Evolutionary conservation across 208 protist species (phyloP), one percentile per base, ranked within the genome.

Genomic region (Jaenimonas drosophilae): DNA sequence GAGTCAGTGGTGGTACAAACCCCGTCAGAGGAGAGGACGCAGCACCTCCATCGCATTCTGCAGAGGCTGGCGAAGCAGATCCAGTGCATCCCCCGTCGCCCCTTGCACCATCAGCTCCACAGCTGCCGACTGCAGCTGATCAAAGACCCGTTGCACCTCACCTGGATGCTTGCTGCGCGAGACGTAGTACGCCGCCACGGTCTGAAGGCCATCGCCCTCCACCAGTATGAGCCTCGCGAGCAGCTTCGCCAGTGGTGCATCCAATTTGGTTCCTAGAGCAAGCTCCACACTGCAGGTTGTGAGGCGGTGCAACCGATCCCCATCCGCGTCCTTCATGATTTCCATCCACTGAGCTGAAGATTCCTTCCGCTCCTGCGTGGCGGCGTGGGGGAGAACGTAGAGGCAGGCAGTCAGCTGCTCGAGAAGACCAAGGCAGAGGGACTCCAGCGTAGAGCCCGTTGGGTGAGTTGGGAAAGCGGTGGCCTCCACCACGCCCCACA

Each of bases 401-500:
- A 51, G 60, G 48, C 53, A 51, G 34, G 59, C 52, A 21, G 63
- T 40, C 23, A 69, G 54, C 9, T 54, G 61, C 29, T 63, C 61
- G 7, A 69, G 38, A 0, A 49, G 20, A 48, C 58, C 54, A 23
- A 69, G 43, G 9, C 50, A 58, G 14, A 60, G 59, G 27, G 21
- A 43, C 27, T 59, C 54, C 65, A 55, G 53, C 33, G 47, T n/a
- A 6, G 28, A 44, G 11, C 53, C 44, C 23, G 63, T 29, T 1
- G 49, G 30, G 29, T 38, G 9, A 20, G 36, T 27, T 5, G 66
- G 60, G 40, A 76, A 71, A 27, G 69, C 69, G 34, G 59, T 43
- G 0, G 58, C 48, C 42, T 82, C 71, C 27, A 82, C 52, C 33
- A 77, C 40, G 50, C 61, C 58, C 17, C 78, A 30, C 2, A 79